Percentiles rank a stretch among this genome's conserved stretches.
phyloP scores from a whole-genome alignment of 345 rosid species.

The Populus davidiana region DNA sequence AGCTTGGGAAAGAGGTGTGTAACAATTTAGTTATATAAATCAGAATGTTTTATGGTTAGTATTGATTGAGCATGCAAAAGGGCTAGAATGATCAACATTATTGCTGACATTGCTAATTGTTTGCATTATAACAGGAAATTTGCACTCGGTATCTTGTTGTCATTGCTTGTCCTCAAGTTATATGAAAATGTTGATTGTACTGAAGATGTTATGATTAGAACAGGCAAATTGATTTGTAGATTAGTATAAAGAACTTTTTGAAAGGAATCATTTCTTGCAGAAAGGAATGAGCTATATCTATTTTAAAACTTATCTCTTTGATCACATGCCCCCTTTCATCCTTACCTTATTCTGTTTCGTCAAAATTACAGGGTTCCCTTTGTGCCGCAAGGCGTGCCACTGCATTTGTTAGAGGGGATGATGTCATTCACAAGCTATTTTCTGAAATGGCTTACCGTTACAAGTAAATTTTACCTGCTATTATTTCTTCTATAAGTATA shows the following conservation, averaged over 20 bases:
- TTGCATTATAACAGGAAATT: neutral
- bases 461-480: conserved; percentile 42
- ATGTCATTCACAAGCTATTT: conserved; percentile 84
- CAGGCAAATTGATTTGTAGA: neutral
- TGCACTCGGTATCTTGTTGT: neutral
- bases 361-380: conserved; percentile 61
- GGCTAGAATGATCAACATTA: neutral
- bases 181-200: neutral
- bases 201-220: neutral
- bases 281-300: neutral
- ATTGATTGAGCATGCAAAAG: neutral
- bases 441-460: conserved; percentile 83
- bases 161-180: neutral
- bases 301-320: neutral
- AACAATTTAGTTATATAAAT: neutral
- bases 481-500: neutral
- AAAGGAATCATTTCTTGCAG: neutral
- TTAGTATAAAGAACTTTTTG: neutral
- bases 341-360: neutral
- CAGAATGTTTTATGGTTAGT: neutral
- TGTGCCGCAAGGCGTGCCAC: conserved; percentile 78
- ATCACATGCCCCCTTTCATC: neutral
- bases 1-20: conserved; percentile 82
- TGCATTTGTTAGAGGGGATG: conserved; percentile 93
- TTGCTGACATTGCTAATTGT: neutral